Evolutionary conservation across 2,329 filamentous ascomycete genomes (phyloP).

Genomic region (Pseudogymnoascus sp.): DNA sequence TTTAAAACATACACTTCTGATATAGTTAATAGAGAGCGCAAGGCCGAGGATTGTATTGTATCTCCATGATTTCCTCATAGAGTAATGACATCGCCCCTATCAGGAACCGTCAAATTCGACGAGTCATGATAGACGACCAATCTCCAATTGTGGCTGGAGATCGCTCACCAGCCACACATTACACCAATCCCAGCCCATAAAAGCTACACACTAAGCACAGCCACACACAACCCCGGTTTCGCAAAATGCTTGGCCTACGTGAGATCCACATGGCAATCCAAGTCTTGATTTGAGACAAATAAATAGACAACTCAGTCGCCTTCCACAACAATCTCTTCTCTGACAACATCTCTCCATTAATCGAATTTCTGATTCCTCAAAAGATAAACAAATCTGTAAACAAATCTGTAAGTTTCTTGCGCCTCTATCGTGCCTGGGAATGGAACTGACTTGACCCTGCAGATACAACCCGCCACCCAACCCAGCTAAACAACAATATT

Average conservation of each 20-base stretch:
- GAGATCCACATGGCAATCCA: not conserved
- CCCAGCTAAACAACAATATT: not conserved
- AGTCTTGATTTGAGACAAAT: constrained; percentile 1
- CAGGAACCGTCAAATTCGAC: not conserved
- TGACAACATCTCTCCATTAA: not conserved
- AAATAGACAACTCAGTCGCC: not conserved
- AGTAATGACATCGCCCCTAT: not conserved
- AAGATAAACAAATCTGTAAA: not conserved
- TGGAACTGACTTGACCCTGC: not conserved
- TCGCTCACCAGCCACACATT: not conserved
- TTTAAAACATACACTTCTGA: not conserved
- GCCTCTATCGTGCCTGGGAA: not conserved
- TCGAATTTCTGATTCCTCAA: not conserved
- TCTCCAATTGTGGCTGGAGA: not conserved
- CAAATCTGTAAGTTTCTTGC: not conserved
- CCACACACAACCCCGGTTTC: not conserved
- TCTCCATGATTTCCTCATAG: not conserved
- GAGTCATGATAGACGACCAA: not conserved
- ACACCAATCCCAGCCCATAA: not conserved
- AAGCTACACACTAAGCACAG: not conserved
- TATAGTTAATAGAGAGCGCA: not conserved
- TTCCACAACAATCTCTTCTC: not conserved
- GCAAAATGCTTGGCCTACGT: constrained; percentile 4
- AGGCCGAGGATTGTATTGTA: not conserved
- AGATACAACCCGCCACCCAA: not conserved